Evolutionary conservation across 345 rosid species (phyloP).

Genomic region (Cochlearia excelsa): DNA sequence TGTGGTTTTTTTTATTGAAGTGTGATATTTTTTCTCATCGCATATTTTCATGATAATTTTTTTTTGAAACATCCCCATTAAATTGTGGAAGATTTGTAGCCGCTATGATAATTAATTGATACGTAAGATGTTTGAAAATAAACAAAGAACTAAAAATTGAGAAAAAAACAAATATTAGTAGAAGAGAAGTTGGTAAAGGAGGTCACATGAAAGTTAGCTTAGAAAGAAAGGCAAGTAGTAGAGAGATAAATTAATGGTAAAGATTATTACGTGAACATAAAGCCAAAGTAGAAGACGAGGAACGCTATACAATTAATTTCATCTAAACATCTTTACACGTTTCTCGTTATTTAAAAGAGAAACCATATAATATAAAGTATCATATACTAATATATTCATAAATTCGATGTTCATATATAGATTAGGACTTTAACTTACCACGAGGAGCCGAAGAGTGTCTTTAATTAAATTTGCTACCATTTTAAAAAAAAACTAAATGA

Average conservation of each 20-base stretch:
- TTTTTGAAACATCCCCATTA: no score
- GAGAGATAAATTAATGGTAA: not conserved
- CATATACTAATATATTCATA: no score
- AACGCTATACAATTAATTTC: slow-evolving; percentile 22
- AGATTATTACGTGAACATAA: slow-evolving; percentile 28
- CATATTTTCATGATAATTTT: no score
- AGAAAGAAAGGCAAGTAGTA: slow-evolving; percentile 30
- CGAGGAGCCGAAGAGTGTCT: slow-evolving; percentile 18
- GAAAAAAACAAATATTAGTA: not conserved
- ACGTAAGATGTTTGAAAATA: no score
- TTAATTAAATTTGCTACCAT: not conserved
- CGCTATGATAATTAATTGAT: no score
- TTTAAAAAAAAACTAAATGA: slow-evolving; percentile 5
- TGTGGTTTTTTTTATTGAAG: no score
- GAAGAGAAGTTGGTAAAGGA: slow-evolving; percentile 26
- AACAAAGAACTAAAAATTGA: not conserved
- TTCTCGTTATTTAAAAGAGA: slow-evolving; percentile 4
- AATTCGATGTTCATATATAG: slow-evolving; percentile 9
- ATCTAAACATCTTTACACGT: slow-evolving; percentile 19
- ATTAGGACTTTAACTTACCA: not conserved
- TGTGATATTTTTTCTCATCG: no score
- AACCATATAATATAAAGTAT: no score
- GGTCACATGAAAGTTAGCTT: slow-evolving; percentile 37
- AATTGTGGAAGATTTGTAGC: no score
- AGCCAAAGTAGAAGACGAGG: slow-evolving; percentile 29